Conservation (phyloP, 129 eudicot species). For the Arctium minus region DNA sequence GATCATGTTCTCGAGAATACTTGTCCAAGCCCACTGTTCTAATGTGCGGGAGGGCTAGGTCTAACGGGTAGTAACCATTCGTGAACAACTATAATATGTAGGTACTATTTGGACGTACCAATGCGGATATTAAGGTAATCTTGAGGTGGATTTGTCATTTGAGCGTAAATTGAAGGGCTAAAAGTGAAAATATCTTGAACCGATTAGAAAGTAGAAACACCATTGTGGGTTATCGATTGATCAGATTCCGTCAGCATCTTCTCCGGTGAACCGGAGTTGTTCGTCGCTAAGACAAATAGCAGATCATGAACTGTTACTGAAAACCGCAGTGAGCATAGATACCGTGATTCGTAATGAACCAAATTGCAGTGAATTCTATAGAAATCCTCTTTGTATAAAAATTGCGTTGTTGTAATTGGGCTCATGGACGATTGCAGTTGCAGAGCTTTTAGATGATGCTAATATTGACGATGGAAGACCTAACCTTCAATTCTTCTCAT, state of each 20-base stretch:
- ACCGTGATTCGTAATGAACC: not conserved
- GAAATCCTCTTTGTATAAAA: not conserved
- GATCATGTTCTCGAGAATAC: not conserved
- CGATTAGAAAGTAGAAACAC: not conserved
- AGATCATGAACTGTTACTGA: not conserved
- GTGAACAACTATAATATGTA: no score
- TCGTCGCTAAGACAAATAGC: not conserved
- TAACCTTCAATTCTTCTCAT: not conserved
- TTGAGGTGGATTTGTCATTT: not conserved
- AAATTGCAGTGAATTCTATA: not conserved
- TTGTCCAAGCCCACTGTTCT: not conserved
- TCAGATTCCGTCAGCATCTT: not conserved
- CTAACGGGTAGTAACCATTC: no score
- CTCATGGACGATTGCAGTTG: not conserved
- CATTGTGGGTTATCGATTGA: not conserved
- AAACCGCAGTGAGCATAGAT: not conserved
- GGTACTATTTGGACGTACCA: no score
- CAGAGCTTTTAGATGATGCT: not conserved
- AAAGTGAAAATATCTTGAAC: not conserved
- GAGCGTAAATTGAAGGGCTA: not conserved
- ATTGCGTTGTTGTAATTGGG: not conserved
- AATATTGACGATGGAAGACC: not conserved
- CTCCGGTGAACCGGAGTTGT: not conserved
- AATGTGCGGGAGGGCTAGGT: not conserved
- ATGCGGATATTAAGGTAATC: no score